Evolutionary conservation across 208 protist genomes (phyloP).

Genomic region (Angomonas desouzai): DNA sequence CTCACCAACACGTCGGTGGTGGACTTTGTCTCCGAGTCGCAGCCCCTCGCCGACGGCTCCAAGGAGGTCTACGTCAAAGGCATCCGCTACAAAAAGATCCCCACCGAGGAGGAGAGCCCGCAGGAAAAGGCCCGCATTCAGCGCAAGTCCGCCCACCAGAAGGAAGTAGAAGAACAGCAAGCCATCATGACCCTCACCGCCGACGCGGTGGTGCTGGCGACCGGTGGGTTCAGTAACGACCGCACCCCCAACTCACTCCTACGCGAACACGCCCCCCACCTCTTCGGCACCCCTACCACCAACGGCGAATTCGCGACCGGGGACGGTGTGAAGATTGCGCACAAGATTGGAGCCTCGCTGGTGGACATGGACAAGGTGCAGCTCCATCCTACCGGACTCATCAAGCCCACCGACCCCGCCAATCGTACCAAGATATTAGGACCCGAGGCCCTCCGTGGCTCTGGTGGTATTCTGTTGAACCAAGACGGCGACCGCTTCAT

Average conservation of each 20-base stretch:
- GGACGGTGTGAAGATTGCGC: constrained; percentile 71
- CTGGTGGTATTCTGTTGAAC: constrained; percentile 93
- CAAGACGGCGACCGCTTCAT: constrained; percentile 86
- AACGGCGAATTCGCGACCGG: constrained; percentile 88
- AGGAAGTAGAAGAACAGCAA: not conserved
- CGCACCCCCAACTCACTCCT: constrained; percentile 56
- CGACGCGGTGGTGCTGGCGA: constrained; percentile 78
- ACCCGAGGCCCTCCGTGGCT: constrained; percentile 94
- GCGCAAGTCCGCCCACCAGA: not conserved
- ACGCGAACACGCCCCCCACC: constrained; percentile 65
- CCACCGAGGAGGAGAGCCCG: constrained; percentile 15
- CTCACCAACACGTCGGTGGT: constrained; percentile 51
- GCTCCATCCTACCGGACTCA: constrained; percentile 94
- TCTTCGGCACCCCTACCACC: constrained; percentile 81
- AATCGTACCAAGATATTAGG: constrained; percentile 89
- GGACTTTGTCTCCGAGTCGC: constrained; percentile 33
- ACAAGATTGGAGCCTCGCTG: constrained; percentile 51
- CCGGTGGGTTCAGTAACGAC: constrained; percentile 85
- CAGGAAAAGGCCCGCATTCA: not conserved
- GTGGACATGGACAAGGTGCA: constrained; percentile 93
- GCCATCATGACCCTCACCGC: constrained; percentile 22
- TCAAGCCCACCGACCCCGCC: constrained; percentile 85
- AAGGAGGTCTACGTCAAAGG: constrained; percentile 39
- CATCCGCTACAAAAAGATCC: constrained; percentile 35
- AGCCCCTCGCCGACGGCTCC: constrained; percentile 30